These are phyloP conservation scores for Ostreobium quekettii DNA, from an alignment of 139 green algal species.

Conservation along the genomic window DNA sequence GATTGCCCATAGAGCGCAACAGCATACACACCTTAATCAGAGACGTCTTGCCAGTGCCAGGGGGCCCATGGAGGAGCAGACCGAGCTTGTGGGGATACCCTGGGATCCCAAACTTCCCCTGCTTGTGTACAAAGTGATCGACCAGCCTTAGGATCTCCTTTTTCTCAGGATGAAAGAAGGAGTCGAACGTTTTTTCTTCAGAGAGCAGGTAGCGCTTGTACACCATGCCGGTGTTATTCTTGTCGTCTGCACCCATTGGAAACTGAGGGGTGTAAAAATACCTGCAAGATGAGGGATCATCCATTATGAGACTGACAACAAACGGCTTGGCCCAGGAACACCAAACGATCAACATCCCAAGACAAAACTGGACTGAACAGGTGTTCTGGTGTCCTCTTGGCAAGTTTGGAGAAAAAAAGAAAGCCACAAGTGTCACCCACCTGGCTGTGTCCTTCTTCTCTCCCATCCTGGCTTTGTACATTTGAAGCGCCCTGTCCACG, in stretches of 20 bases:
- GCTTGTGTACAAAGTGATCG: slow-evolving; percentile 19
- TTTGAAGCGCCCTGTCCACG: background rate
- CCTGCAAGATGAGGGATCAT: no score
- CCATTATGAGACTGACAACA: no score
- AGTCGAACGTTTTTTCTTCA: slow-evolving; percentile 39
- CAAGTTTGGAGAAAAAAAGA: background rate
- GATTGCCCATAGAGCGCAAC: no score
- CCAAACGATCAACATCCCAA: no score
- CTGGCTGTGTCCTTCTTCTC: background rate
- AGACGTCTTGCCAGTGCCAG: slow-evolving; percentile 33
- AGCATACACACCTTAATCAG: slow-evolving; percentile 58
- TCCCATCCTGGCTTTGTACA: background rate
- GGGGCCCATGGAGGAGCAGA: slow-evolving; percentile 35
- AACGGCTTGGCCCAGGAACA: no score
- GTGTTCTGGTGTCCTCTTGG: no score
- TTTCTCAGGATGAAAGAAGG: slow-evolving; percentile 41
- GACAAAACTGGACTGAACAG: no score
- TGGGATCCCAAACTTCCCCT: slow-evolving; percentile 28
- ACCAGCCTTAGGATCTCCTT: slow-evolving; percentile 22
- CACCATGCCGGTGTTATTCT: no score
- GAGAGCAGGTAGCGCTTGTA: slow-evolving; percentile 24
- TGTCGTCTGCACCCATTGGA: no score
- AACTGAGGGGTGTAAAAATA: no score
- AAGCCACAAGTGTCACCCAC: background rate
- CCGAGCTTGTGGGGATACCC: slow-evolving; percentile 37